Evolutionary conservation across 192 early-diverging fungal species (phyloP).

Genomic region (Coemansia sp.): DNA sequence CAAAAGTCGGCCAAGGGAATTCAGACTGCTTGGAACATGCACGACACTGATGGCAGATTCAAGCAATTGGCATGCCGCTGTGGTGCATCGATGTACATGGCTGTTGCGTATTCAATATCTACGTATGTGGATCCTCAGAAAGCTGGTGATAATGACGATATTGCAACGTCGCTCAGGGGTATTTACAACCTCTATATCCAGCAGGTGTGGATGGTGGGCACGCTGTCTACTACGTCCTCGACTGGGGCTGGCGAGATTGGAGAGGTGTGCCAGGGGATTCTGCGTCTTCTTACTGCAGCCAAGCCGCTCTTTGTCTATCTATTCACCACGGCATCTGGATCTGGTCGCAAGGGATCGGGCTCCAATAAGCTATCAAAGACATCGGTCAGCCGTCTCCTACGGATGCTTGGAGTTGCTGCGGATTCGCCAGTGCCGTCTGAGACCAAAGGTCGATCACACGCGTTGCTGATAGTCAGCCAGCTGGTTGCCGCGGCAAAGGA

Average conservation of each 20-base stretch:
- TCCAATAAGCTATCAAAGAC: neutral
- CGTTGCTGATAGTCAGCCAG: conserved; percentile 37
- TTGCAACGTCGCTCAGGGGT: neutral
- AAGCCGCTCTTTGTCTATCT: conserved; percentile 18
- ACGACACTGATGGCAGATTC: conserved; percentile 19
- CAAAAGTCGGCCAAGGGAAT: neutral
- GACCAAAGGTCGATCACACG: conserved; percentile 13
- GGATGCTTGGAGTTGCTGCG: conserved; percentile 15
- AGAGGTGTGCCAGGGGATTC: conserved; percentile 26
- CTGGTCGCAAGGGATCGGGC: neutral
- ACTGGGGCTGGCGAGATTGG: conserved; percentile 9
- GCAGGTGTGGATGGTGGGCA: conserved; percentile 38
- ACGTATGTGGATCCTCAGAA: conserved; percentile 3
- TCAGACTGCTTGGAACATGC: conserved; percentile 10
- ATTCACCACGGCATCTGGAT: conserved; percentile 5
- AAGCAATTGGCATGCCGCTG: conserved; percentile 28
- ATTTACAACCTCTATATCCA: conserved; percentile 22
- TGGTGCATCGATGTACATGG: conserved; percentile 32
- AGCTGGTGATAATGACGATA: neutral
- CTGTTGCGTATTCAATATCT: conserved; percentile 20
- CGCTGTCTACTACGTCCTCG: neutral
- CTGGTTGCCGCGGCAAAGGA: conserved; percentile 24
- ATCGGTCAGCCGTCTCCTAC: conserved; percentile 28
- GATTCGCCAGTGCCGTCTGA: neutral
- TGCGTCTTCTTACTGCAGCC: conserved; percentile 35